phyloP scores from a whole-genome alignment of 345 rosid genomes.

The Odontarrhena argentea region DNA sequence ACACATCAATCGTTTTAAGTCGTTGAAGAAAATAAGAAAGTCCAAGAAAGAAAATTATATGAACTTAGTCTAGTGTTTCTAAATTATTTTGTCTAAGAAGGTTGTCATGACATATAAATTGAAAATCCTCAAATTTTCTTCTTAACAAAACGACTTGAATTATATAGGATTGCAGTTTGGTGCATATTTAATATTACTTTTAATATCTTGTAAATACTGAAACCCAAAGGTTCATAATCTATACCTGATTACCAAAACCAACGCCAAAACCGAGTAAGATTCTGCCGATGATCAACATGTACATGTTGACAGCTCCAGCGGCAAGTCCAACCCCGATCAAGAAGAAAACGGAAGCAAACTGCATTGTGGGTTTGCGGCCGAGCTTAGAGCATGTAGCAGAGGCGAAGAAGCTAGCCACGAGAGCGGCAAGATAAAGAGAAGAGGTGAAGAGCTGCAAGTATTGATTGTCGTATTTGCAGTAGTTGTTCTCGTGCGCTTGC shows the following conservation, averaged over 20 bases:
- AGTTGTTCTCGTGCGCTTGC: conserved; percentile 50
- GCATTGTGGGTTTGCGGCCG: conserved; percentile 54
- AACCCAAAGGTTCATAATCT: neutral
- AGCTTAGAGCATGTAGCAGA: conserved; percentile 44
- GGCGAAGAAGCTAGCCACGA: conserved; percentile 46
- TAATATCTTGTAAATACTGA: neutral
- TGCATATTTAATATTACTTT: too few relatives aligned
- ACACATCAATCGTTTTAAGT: neutral
- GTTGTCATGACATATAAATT: too few relatives aligned
- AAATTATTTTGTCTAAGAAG: too few relatives aligned
- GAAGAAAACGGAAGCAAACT: conserved; percentile 44
- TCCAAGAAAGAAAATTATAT: too few relatives aligned
- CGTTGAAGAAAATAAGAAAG: too few relatives aligned
- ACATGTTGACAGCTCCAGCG: conserved; percentile 28
- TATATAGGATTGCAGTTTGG: too few relatives aligned
- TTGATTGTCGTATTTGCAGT: conserved; percentile 52
- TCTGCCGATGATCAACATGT: conserved; percentile 46
- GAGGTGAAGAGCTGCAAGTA: conserved; percentile 57
- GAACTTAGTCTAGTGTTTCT: neutral
- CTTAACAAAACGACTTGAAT: too few relatives aligned
- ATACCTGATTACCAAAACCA: conserved; percentile 57
- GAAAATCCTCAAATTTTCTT: too few relatives aligned
- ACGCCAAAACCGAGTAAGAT: conserved; percentile 50
- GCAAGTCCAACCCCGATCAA: conserved; percentile 37
- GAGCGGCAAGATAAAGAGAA: conserved; percentile 53